Percentiles rank a stretch among this genome's conserved stretches.
These are phyloP conservation scores for Pelargonium australe DNA, from an alignment of 441 rosid genomes.

Conservation along the genomic window DNA sequence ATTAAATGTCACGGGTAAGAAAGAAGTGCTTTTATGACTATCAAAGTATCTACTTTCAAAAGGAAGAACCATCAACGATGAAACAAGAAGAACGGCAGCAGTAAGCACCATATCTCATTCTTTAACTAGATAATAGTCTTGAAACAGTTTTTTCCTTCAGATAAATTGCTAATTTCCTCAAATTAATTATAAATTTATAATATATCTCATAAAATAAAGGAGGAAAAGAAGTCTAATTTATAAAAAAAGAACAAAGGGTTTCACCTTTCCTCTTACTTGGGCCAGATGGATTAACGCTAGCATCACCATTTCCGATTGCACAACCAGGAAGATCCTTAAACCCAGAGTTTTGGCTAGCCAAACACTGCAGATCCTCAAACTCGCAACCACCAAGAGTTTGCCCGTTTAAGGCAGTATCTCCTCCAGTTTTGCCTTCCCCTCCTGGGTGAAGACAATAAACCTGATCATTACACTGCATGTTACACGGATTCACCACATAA, in stretches of 20 bases:
- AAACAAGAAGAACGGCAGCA: too few species aligned
- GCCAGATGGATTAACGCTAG: constrained; percentile 35
- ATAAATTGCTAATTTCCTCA: too few species aligned
- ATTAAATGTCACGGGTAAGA: too few species aligned
- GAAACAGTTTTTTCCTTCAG: too few species aligned
- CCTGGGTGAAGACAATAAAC: constrained; percentile 62
- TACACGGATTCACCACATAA: constrained; percentile 75
- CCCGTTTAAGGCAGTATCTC: constrained; percentile 37
- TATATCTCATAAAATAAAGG: too few species aligned
- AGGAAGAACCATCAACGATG: too few species aligned
- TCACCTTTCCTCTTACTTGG: constrained; percentile 69
- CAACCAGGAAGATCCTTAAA: constrained; percentile 33
- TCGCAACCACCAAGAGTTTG: constrained; percentile 53
- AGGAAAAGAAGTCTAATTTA: too few species aligned
- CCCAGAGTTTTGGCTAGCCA: constrained; percentile 38
- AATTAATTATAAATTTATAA: too few species aligned
- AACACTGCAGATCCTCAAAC: constrained; percentile 54
- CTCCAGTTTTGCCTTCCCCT: constrained; percentile 42
- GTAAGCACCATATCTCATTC: too few species aligned
- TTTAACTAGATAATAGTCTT: too few species aligned
- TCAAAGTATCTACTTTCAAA: too few species aligned
- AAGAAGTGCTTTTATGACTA: too few species aligned
- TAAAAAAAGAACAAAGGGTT: constrained; percentile 11
- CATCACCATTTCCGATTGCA: constrained; percentile 27
- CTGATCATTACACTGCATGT: constrained; percentile 58